Percentiles rank a stretch among this genome's conserved stretches.
Evolutionary conservation across 441 rosid genomes (phyloP).

Genomic region (Jatropha multifida): DNA sequence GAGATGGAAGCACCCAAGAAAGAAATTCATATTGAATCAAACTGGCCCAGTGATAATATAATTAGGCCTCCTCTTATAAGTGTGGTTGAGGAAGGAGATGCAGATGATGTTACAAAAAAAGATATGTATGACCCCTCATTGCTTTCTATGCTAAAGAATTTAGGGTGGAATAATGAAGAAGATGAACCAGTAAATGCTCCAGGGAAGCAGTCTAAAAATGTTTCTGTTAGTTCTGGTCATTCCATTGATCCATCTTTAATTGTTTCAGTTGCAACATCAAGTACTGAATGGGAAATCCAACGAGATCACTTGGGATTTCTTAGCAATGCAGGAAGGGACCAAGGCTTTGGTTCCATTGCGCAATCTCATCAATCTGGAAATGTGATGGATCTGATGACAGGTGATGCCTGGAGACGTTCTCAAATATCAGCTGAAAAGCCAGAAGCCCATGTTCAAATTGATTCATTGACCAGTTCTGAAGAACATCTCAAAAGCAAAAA

Average conservation of each 20-base stretch:
- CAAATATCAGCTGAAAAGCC: conserved; percentile 33
- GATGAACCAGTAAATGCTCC: conserved; percentile 26
- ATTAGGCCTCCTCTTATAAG: conserved; percentile 27
- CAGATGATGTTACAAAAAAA: conserved; percentile 45
- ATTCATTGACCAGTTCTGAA: background rate
- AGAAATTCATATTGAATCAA: conserved; percentile 30
- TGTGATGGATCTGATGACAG: conserved; percentile 48
- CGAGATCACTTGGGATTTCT: conserved; percentile 51
- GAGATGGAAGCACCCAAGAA: conserved; percentile 58
- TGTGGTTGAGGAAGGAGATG: conserved; percentile 38
- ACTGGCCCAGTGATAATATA: conserved; percentile 22
- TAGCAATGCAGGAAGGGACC: conserved; percentile 18
- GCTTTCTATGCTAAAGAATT: conserved; percentile 47
- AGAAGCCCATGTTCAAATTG: conserved; percentile 24
- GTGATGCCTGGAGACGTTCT: conserved; percentile 32
- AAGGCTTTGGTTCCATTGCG: conserved; percentile 25
- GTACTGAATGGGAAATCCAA: conserved; percentile 63
- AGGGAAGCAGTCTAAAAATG: conserved; percentile 26
- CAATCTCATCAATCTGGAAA: conserved; percentile 29
- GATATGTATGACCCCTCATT: conserved; percentile 61
- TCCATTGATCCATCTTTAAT: conserved; percentile 24
- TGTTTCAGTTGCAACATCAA: conserved; percentile 29
- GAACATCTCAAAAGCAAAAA: conserved; percentile 8
- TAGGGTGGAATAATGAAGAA: conserved; percentile 65
- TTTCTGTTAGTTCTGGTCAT: conserved; percentile 27